These are phyloP conservation scores for Acorus calamus DNA, from an alignment of 106 monocot genomes.

Conservation along the genomic window DNA sequence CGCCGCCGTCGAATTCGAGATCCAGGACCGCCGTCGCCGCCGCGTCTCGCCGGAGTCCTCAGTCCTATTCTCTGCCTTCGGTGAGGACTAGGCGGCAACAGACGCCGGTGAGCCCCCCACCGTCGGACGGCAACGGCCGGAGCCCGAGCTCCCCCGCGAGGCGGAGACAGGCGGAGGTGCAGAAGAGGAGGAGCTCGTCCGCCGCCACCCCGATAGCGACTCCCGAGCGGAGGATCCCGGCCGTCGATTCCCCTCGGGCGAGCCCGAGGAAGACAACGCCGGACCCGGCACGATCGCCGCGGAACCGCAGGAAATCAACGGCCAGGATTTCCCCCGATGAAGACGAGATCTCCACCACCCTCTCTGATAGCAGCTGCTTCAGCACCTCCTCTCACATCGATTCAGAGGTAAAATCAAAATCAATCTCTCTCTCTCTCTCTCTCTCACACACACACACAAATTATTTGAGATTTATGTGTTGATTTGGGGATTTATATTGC, in stretches of 20 bases:
- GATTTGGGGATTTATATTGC: neutral
- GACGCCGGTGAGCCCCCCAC: no score
- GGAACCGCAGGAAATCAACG: slow-evolving; percentile 13
- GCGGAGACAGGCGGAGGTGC: slow-evolving; percentile 12
- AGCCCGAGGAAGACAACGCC: slow-evolving; percentile 7
- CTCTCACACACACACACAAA: no score
- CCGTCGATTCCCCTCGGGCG: slow-evolving; percentile 25
- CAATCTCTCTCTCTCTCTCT: no score
- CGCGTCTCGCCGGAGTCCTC: no score
- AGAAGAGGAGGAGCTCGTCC: neutral
- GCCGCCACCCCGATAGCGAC: neutral
- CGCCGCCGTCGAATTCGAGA: no score
- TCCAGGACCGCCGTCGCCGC: no score
- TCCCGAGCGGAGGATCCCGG: slow-evolving; percentile 15
- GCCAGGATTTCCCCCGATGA: slow-evolving; percentile 3
- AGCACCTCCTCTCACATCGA: slow-evolving; percentile 37
- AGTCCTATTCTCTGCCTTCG: no score
- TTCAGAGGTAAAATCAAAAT: slow-evolving; percentile 37
- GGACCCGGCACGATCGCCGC: slow-evolving; percentile 19
- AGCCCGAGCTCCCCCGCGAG: slow-evolving; percentile 17
- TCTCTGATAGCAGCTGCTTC: slow-evolving; percentile 28
- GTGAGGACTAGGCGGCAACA: no score
- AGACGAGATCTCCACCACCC: slow-evolving; percentile 33
- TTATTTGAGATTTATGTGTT: no score
- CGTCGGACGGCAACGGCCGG: neutral